phyloP scores from a whole-genome alignment of 2,329 filamentous ascomycete species.

The Setomelanomma holmii region DNA sequence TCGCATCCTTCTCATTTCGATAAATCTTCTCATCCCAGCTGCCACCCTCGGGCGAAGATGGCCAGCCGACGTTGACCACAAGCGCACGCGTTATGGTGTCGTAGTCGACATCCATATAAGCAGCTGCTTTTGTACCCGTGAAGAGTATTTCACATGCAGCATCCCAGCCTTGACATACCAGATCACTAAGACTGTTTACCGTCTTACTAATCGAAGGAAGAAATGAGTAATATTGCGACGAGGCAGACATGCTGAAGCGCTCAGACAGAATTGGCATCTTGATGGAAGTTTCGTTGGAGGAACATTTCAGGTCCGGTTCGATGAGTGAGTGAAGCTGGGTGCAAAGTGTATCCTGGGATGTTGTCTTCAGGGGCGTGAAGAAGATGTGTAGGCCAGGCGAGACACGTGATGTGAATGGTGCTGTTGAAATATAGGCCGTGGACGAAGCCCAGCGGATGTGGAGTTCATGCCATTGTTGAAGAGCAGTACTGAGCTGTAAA shows the following conservation, averaged over 20 bases:
- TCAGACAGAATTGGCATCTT: conserved; percentile 62
- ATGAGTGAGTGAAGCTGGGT: conserved; percentile 65
- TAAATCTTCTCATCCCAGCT: conserved; percentile 58
- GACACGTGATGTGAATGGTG: conserved; percentile 76
- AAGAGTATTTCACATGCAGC: conserved; percentile 59
- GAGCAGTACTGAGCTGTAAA: conserved; percentile 64
- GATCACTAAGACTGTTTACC: not conserved
- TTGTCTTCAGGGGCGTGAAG: conserved; percentile 66
- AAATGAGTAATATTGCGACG: conserved; percentile 74
- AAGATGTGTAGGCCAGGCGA: conserved; percentile 84
- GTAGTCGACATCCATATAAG: conserved; percentile 78
- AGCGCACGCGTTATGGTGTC: conserved; percentile 72
- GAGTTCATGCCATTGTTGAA: conserved; percentile 72
- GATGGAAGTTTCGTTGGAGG: conserved; percentile 66
- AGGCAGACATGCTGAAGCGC: conserved; percentile 67
- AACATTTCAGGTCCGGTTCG: conserved; percentile 63
- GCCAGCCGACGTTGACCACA: conserved; percentile 71
- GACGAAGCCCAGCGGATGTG: conserved; percentile 81
- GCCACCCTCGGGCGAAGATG: conserved; percentile 22
- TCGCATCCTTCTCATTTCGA: conserved; percentile 50
- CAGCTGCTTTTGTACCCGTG: conserved; percentile 59
- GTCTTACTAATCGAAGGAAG: conserved; percentile 45
- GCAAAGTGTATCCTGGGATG: conserved; percentile 57
- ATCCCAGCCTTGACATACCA: not conserved
- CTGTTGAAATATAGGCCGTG: conserved; percentile 62